phyloP scores from a whole-genome alignment of 257 asterid species.

The Solanum sparsipilum region DNA sequence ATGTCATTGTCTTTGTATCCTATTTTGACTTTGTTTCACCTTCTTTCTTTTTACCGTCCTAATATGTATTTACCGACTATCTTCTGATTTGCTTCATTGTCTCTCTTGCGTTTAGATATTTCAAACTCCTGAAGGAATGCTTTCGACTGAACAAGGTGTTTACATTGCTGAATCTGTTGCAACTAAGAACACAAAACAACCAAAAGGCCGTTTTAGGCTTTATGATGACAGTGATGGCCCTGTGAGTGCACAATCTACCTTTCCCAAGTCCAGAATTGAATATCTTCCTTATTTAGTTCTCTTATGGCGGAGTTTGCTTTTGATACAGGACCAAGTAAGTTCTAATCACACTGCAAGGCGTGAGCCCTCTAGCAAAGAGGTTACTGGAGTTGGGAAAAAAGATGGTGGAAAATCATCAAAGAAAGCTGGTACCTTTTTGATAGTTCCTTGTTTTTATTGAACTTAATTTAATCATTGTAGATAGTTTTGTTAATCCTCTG shows the following conservation, averaged over 20 bases:
- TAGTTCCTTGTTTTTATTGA: not conserved
- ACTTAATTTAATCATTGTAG: not conserved
- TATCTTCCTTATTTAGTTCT: not conserved
- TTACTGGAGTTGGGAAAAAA: conserved; percentile 43
- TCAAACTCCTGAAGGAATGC: conserved; percentile 82
- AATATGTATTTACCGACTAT: not conserved
- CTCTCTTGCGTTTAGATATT: conserved; percentile 48
- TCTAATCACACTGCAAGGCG: conserved; percentile 48
- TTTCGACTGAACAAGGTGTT: conserved; percentile 89
- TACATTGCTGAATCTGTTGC: conserved; percentile 77
- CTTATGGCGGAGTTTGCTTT: not conserved
- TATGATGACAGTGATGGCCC: conserved; percentile 45
- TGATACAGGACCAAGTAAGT: conserved; percentile 54
- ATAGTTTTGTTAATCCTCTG: not conserved
- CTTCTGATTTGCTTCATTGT: not conserved
- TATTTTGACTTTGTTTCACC: not conserved
- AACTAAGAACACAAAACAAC: conserved; percentile 66
- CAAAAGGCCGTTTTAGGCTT: conserved; percentile 79
- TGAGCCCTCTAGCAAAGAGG: conserved; percentile 46
- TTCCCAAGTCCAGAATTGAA: not conserved
- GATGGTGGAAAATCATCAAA: conserved; percentile 64
- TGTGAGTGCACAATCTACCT: conserved; percentile 16
- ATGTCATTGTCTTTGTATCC: not conserved
- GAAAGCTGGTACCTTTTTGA: conserved; percentile 49
- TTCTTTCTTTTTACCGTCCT: not conserved